phyloP scores from a whole-genome alignment of 345 rosid genomes.

The Syzygium grande region DNA sequence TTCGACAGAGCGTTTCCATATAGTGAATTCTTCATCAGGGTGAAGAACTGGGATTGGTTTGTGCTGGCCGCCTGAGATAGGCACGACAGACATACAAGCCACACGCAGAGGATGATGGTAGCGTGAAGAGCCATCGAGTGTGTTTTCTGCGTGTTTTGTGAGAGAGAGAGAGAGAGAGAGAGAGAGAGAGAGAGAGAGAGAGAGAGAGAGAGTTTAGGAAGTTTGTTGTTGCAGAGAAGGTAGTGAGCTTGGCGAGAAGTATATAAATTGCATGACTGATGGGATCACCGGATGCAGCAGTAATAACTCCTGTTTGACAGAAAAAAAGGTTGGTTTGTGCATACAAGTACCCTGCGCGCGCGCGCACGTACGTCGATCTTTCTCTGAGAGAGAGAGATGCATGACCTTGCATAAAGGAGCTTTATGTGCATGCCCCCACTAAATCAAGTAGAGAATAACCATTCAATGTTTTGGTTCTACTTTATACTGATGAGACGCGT shows the following conservation, averaged over 20 bases:
- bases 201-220: conserved; percentile 13
- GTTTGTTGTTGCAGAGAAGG: conserved; percentile 27
- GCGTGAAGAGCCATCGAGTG: neutral
- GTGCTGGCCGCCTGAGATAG: conserved; percentile 1
- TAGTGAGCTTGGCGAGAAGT: conserved; percentile 20
- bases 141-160: neutral
- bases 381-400: conserved; percentile 2
- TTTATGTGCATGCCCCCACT: conserved; percentile 58
- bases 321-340: conserved; percentile 1
- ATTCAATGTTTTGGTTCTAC: conserved; percentile 13
- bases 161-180: conserved; percentile 14
- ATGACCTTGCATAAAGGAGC: conserved; percentile 57
- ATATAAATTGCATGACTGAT: conserved; percentile 32
- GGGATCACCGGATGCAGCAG: conserved; percentile 21
- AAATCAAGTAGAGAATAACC: conserved; percentile 18
- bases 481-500: conserved; percentile 9
- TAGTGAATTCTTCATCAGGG: conserved; percentile 45
- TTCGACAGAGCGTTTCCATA: conserved; percentile 40
- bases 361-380: neutral
- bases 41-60: conserved; percentile 55
- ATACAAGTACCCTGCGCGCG: neutral
- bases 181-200: conserved; percentile 16
- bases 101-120: neutral
- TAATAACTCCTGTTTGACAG: conserved; percentile 12
- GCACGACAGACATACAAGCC: neutral